Evolutionary conservation across 352 stramenopile genomes (phyloP), one percentile per base, ranked within the genome.

Genomic region (Phytophthora kernoviae): DNA sequence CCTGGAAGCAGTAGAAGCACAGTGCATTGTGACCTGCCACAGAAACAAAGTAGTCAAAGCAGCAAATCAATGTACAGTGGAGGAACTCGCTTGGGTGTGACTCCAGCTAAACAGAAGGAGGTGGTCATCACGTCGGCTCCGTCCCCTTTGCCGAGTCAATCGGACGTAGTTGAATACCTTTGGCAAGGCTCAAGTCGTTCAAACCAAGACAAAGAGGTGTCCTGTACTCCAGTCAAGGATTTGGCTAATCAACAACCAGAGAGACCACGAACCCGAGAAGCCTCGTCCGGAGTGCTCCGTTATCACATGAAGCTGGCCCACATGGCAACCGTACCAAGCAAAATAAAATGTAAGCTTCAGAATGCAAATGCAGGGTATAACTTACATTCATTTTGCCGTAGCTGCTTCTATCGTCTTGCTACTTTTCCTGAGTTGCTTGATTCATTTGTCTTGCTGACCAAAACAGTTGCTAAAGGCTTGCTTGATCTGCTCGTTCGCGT

Each of bases 251-350:
- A 43, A 2, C 52, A 65, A 26, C 30, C 54, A 50, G 54, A 71
- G 27, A 37, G 53, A 46, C 26, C 36, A 34, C 43, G 39, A 58
- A 21, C 50, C 26, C 54, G 54, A 34, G 36, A 60, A 9, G 33
- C 44, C 32, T 46, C 30, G 7, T 48, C 62, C 32, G 54, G 42
- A 6, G 67, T 87, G 54, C 70, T 90, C 4, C 70, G 62, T 4
- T 84, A 88, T 52, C 79, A 90, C 62, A 64, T 90, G 21, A 84
- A 82, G 50, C 73, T 90, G 36, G 80, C 78, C 0, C 80, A 90
- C 79, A 18, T 89, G 78, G 82, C 67, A 73, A 51, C 70, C 61
- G 42, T 63, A 70, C 9, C 48, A 59, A 15, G 45, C 53, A 11
- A 33, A 26, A 51, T 73, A 52, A 57, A 17, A n/a, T 52, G 24